A percentile compares a stretch with the other conserved stretches of the same genome.
phyloP scores from a whole-genome alignment of 768 basidiomycete genomes.

The Clathrus columnatus region DNA sequence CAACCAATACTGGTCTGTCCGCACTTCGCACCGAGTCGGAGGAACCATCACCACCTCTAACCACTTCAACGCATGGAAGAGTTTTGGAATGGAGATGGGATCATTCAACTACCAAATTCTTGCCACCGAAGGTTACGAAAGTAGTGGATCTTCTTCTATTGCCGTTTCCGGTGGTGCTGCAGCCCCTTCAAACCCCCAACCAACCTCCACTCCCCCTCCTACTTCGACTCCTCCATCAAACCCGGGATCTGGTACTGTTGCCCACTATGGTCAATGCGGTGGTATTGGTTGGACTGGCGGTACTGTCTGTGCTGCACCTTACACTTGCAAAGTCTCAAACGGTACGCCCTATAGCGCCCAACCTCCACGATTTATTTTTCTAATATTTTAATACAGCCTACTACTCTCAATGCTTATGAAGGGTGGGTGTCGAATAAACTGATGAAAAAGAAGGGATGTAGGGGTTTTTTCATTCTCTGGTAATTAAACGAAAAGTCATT shows the following conservation, averaged over 20 bases:
- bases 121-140: conserved; percentile 37
- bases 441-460: too few relatives aligned
- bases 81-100: conserved; percentile 31
- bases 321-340: not conserved
- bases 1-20: conserved; percentile 39
- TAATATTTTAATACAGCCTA: not conserved
- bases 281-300: not conserved
- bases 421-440: too few relatives aligned
- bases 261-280: not conserved
- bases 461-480: too few relatives aligned
- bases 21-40: conserved; percentile 25
- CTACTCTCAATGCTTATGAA: not conserved
- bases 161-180: conserved; percentile 5
- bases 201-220: not conserved
- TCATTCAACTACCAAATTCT: conserved; percentile 37
- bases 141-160: conserved; percentile 32
- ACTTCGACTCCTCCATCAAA: not conserved
- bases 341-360: not conserved
- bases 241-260: not conserved
- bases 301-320: not conserved
- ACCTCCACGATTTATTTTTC: not conserved
- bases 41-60: conserved; percentile 21
- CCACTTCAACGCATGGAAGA: conserved; percentile 38
- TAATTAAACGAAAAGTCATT: too few relatives aligned
- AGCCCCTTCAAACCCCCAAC: not conserved